Evolutionary conservation across 2,329 filamentous ascomycete species (phyloP), one percentile per base, ranked within the genome.

Genomic region (Aaosphaeria pasadenensis): DNA sequence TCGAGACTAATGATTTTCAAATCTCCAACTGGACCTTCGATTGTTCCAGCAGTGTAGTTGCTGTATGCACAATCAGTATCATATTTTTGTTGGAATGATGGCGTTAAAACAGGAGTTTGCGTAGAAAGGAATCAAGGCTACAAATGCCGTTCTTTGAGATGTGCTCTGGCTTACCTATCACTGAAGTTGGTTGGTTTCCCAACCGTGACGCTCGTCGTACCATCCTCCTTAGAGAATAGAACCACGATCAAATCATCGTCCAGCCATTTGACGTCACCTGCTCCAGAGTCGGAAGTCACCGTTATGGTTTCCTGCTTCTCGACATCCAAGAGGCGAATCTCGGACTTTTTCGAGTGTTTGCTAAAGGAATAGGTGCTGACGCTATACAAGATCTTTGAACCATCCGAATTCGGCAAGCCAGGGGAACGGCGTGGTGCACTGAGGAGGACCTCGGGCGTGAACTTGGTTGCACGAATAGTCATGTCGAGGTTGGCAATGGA

Each of bases 311-410:
- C 77, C 32, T 86, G 85, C 6, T 80, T 82, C 41, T 79, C 73
- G 49, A 91, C 77, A 57, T 92, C 84, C 38, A 96, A 73, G 29
- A 92, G 69, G 13, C 85, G 82, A 56, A 87, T 85, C 72, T 91
- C 85, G 50, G 76, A 78, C 5, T 78, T 81, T 64, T 86, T 87
- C 42, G 78, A 77, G 64, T 95, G 89, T 0, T 82, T 78, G 36
- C 87, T 77, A 69, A 96, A 96, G 5, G 84, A 91, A 69, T 95
- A 96, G 1, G 85, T 83, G 0, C 87, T 88, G 11, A 84, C 81
- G 39, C 83, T 83, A 63, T 86, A 90, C 30, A 91, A 70, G 42
- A 86, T 77, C 49, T 81, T 75, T 46, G 80, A 82, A 39, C 86
- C 87, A 45, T 80, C 76, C 35, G 77, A 67, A 66, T 90, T 92